Base-by-base conservation (phyloP, 2,329 filamentous ascomycete genomes). In the Exophiala sideris region DNA sequence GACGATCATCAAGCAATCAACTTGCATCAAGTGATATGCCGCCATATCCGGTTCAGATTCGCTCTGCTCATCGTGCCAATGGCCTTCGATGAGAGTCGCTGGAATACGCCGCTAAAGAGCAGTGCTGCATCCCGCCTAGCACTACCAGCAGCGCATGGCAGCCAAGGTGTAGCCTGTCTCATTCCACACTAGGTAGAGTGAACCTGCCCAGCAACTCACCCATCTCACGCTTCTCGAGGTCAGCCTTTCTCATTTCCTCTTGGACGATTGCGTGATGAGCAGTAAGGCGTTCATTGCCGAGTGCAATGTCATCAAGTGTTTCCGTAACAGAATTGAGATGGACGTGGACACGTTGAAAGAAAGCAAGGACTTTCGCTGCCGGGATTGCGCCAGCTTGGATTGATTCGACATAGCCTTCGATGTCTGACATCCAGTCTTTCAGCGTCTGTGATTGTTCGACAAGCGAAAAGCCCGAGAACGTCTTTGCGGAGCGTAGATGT, bases 331-430 rank as follows among this genome's bases (percentile, higher is more conserved):
- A 29, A 41, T 32, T 16, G 12, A 49, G 29, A 41, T 49, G 36
- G 3, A 12, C 24, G 29, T 18, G 12, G 35, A 49, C 36, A 32
- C 21, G 36, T 5, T 21, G 7, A 16, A 49, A 49, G 21, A 49
- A 49, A 10, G 21, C 14, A 9, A 24, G 14, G 16, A 49, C 34
- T 21, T 49, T 49, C n/a, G 10, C 5, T 6, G 18, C 20, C 11
- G 46, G 46, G 12, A 49, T 32, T 12, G 46, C 36, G n/a, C 46
- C 46, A 14, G 46, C 46, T 21, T 49, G 35, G 18, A 49, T 41
- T 8, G 4, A 7, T 6, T 6, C 12, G 8, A 49, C 32, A 20
- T 49, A 49, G 6, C 40, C 46, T 14, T 49, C 36, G 11, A 18
- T 24, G 9, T 49, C 21, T 5, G 46, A 36, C 46, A 41, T 49